Evolutionary conservation across 805 yeast genomes (phyloP).

Genomic region (Debaryomyces prosopidis): DNA sequence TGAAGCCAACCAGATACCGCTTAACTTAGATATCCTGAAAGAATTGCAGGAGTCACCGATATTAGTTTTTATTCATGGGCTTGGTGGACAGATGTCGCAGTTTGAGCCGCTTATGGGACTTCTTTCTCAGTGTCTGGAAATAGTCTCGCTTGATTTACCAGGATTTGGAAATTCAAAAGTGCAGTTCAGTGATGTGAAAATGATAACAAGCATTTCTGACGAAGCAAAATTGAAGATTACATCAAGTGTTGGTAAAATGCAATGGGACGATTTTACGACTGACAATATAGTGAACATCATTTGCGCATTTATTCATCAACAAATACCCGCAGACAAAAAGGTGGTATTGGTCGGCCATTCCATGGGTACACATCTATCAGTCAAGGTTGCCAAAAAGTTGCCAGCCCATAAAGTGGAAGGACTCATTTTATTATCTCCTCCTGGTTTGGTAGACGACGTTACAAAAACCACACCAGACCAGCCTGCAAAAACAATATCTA

Average conservation of each 20-base stretch:
- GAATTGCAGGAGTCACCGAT: slow-evolving; percentile 56
- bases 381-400: slow-evolving; percentile 43
- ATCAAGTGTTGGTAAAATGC: slow-evolving; percentile 26
- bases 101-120: slow-evolving; percentile 72
- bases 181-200: slow-evolving; percentile 14
- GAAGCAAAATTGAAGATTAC: slow-evolving; percentile 34
- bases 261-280: slow-evolving; percentile 42
- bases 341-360: slow-evolving; percentile 67
- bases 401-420: slow-evolving; percentile 45
- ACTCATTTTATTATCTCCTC: slow-evolving; percentile 51
- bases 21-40: slow-evolving; percentile 20
- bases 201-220: slow-evolving; percentile 23
- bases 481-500: slow-evolving; percentile 2
- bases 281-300: slow-evolving; percentile 43
- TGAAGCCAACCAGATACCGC: slow-evolving; percentile 19
- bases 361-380: slow-evolving; percentile 63
- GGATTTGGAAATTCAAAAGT: slow-evolving; percentile 71
- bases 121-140: slow-evolving; percentile 60
- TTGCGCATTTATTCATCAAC: slow-evolving; percentile 34
- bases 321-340: slow-evolving; percentile 41
- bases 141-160: slow-evolving; percentile 77
- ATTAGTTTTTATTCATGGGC: slow-evolving; percentile 74
- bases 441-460: slow-evolving; percentile 32
- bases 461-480: slow-evolving; percentile 3
- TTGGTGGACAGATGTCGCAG: slow-evolving; percentile 88